Base-by-base conservation (phyloP, 306 rosid genomes). In the Hippophae rhamnoides region DNA sequence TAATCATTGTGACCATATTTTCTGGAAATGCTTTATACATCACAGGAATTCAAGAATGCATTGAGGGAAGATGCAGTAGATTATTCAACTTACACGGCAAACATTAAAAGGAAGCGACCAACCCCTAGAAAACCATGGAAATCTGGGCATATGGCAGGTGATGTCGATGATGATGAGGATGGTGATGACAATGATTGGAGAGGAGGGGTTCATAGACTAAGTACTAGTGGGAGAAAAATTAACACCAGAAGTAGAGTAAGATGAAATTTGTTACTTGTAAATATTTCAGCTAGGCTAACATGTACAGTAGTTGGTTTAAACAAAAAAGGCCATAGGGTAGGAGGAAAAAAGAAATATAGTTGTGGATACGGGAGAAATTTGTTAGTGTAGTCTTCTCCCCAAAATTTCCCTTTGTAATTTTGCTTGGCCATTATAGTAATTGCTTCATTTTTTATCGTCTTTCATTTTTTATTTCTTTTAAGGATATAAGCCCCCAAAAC, bases 41-140 rank as follows among this genome's bases (percentile, higher is more conserved):
- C 23, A 59, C 77, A 93, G 99, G 99, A 89, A 69, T 86, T 93
- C 74, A 93, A 93, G 76, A 72, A 68, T 63, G 86, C 97, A 13
- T 70, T 93, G 77, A 84, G 66, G 72, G 97, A 89, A 52, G 99
- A 93, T 52, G 72, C 94, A 3, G 44, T 89, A 60, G 99, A 93
- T 72, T 93, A 82, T 67, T 76, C 94, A 2, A 82, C 82, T 41
- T 88, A 89, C 76, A 83, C 94, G 0, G 92, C 95, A 60, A 93
- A 82, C 56, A 76, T 82, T 61, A 23, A 86, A 69, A 83, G 90
- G 67, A 93, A 93, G 74, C 90, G 95, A 10, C 95, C 93, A 7
- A 65, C 89, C 0, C 72, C 95, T 8, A 86, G 86, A 73, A 89
- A 77, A 80, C 79, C 56, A 58, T 81, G 97, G 65, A 93, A 75